A percentile compares a stretch with the other conserved stretches of the same genome.
Conservation (phyloP, 1,284 basidiomycete genomes). For the Takashimella koratensis region DNA sequence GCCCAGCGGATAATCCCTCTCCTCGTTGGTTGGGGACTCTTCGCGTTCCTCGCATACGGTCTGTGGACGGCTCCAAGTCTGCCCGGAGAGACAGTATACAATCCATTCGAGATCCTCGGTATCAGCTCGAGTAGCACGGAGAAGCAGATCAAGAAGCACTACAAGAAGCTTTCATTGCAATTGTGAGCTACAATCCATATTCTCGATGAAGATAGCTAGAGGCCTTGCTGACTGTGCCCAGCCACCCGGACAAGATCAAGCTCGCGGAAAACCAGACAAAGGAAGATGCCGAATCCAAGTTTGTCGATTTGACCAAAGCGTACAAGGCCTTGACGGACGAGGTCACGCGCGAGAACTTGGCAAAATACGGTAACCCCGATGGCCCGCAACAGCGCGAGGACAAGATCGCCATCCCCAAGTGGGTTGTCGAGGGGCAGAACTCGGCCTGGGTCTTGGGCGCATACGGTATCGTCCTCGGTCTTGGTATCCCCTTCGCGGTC, state of each 20-base stretch:
- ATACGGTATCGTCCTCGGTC: constrained; percentile 85
- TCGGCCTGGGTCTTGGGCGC: constrained; percentile 83
- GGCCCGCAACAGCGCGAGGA: constrained; percentile 91
- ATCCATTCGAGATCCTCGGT: constrained; percentile 93
- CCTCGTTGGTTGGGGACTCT: constrained; percentile 68
- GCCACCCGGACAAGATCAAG: constrained; percentile 96
- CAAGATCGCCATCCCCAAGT: constrained; percentile 92
- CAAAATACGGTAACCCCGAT: constrained; percentile 92
- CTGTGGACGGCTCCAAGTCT: constrained; percentile 57
- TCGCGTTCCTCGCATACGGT: constrained; percentile 66
- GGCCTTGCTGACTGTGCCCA: constrained; percentile 40
- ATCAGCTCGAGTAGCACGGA: constrained; percentile 67
- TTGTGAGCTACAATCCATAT: constrained; percentile 58
- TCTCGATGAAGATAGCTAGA: no score
- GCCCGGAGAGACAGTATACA: constrained; percentile 69
- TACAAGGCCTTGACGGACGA: constrained; percentile 98
- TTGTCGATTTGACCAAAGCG: constrained; percentile 93
- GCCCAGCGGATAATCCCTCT: constrained; percentile 57
- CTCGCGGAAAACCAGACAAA: constrained; percentile 77
- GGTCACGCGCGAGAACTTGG: constrained; percentile 84
- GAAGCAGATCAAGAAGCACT: constrained; percentile 95
- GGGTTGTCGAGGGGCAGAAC: constrained; percentile 91
- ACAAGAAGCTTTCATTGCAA: constrained; percentile 85
- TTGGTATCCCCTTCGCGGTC: constrained; percentile 79
- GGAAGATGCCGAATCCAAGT: constrained; percentile 82